These are phyloP conservation scores for Phaeotremella skinneri DNA, from an alignment of 768 basidiomycete species.

Conservation along the genomic window DNA sequence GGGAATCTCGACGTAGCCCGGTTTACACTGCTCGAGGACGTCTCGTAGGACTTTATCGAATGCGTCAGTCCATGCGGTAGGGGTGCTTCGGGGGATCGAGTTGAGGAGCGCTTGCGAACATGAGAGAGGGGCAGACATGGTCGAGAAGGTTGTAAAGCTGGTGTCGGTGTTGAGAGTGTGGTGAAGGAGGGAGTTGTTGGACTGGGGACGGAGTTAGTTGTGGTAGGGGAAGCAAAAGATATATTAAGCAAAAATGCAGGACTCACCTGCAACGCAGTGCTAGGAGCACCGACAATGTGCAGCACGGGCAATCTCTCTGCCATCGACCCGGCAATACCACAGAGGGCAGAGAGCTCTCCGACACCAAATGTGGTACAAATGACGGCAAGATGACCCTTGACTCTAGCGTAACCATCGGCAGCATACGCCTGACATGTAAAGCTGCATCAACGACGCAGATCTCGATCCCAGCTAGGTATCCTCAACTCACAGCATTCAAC, in stretches of 20 bases:
- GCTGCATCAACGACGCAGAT: not conserved
- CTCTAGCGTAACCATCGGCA: constrained; percentile 87
- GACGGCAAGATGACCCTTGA: constrained; percentile 61
- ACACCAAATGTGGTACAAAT: constrained; percentile 80
- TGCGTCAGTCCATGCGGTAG: constrained; percentile 59
- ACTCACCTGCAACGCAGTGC: constrained; percentile 66
- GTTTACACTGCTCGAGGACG: constrained; percentile 63
- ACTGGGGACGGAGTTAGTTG: constrained; percentile 6
- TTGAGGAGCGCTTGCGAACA: constrained; percentile 64
- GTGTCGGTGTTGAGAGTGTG: constrained; percentile 84
- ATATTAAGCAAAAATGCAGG: not conserved
- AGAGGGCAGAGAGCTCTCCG: constrained; percentile 81
- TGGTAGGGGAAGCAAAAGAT: not conserved
- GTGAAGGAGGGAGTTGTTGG: constrained; percentile 68
- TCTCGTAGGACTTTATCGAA: constrained; percentile 75
- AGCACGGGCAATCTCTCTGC: constrained; percentile 86
- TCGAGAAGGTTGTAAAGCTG: constrained; percentile 70
- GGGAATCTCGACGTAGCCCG: constrained; percentile 82
- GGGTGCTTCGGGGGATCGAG: constrained; percentile 51
- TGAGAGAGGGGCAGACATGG: constrained; percentile 73
- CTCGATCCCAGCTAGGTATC: too few relatives aligned
- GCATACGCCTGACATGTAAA: constrained; percentile 62
- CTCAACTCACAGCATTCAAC: constrained; percentile 38
- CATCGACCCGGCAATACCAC: constrained; percentile 61
- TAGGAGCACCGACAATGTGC: constrained; percentile 81